Evolutionary conservation across 345 rosid genomes (phyloP).

Genomic region (Chamaenerion angustifolium): DNA sequence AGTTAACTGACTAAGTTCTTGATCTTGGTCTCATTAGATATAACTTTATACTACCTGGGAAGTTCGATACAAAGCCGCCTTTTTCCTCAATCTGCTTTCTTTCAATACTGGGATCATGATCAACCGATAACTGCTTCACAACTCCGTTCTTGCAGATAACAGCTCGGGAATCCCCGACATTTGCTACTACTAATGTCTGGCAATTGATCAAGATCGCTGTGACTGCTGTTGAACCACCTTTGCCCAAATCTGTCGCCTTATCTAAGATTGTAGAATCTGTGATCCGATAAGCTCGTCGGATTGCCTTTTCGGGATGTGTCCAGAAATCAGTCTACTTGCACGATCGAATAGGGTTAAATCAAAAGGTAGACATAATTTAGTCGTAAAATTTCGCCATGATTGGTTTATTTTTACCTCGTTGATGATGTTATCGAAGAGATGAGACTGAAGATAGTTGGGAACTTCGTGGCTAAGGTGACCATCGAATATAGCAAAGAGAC

Average conservation of each 20-base stretch:
- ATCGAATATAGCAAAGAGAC: conserved; percentile 83
- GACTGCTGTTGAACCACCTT: conserved; percentile 93
- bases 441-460: conserved; percentile 56
- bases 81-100: conserved; percentile 51
- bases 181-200: conserved; percentile 66
- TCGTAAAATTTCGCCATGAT: too few species aligned
- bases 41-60: conserved; percentile 91
- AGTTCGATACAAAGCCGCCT: conserved; percentile 84
- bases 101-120: conserved; percentile 77
- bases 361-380: neutral
- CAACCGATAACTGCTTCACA: conserved; percentile 68
- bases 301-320: conserved; percentile 58
- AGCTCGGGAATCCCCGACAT: conserved; percentile 92
- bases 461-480: conserved; percentile 74
- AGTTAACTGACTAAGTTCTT: too few species aligned
- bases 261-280: conserved; percentile 59
- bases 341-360: neutral
- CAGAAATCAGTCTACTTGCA: conserved; percentile 55
- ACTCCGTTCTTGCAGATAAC: conserved; percentile 54
- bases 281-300: conserved; percentile 50
- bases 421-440: conserved; percentile 73
- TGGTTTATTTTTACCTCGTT: conserved; percentile 39
- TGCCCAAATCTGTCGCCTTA: conserved; percentile 56
- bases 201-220: conserved; percentile 74
- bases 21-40: too few species aligned